phyloP scores from a whole-genome alignment of 2,329 filamentous ascomycete species.

The Aspergillus jensenii region DNA sequence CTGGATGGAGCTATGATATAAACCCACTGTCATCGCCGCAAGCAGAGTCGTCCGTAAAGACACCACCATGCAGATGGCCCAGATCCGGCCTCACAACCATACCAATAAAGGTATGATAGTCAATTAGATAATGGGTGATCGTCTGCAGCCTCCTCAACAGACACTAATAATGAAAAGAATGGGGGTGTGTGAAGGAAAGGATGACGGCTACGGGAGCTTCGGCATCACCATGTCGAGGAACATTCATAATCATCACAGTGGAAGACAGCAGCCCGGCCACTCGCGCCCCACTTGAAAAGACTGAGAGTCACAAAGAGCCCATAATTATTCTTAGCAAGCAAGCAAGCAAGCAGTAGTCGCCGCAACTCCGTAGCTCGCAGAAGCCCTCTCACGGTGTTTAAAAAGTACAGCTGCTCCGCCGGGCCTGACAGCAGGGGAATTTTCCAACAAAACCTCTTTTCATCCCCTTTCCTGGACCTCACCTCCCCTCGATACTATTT shows the following conservation, averaged over 20 bases:
- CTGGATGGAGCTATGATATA: slow-evolving; percentile 7
- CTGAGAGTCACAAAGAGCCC: slow-evolving; percentile 5
- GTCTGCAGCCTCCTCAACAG: not conserved
- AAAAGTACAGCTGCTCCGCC: slow-evolving; percentile 37
- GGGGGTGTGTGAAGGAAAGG: not conserved
- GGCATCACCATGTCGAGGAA: slow-evolving; percentile 7
- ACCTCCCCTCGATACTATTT: slow-evolving; percentile 8
- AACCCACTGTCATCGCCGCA: slow-evolving; percentile 7
- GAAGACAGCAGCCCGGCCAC: slow-evolving; percentile 14
- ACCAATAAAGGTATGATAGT: slow-evolving; percentile 1
- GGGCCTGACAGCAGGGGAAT: slow-evolving; percentile 24
- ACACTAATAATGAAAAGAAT: not conserved
- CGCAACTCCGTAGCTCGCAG: slow-evolving; percentile 8
- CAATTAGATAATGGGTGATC: slow-evolving; percentile 9
- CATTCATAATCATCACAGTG: slow-evolving; percentile 8
- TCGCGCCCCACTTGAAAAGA: slow-evolving; percentile 15
- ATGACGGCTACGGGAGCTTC: slow-evolving; percentile 6
- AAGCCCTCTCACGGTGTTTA: slow-evolving; percentile 25
- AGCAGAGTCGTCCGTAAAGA: not conserved
- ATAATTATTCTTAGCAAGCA: slow-evolving; percentile 14
- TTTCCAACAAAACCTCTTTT: slow-evolving; percentile 23
- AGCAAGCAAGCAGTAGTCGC: slow-evolving; percentile 9
- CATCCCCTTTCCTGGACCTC: slow-evolving; percentile 18
- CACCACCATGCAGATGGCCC: not conserved
- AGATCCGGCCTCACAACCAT: not conserved